These are phyloP conservation scores for Smithsoniella earleae DNA, from an alignment of 163 green algal genomes.

Conservation along the genomic window DNA sequence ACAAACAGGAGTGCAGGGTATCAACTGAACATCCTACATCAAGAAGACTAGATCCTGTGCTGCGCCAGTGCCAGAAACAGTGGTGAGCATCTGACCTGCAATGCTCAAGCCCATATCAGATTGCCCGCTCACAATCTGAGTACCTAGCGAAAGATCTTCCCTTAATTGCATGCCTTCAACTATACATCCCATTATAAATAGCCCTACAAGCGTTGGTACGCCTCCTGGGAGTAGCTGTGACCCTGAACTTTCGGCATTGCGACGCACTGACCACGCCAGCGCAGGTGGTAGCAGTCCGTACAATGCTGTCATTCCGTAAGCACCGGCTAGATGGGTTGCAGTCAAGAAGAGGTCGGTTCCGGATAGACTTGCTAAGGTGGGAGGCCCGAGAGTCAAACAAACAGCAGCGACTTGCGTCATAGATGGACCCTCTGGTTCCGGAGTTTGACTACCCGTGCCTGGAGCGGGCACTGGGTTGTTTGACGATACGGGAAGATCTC, in stretches of 20 bases:
- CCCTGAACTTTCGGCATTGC: neutral
- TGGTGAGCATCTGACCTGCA: too few relatives aligned
- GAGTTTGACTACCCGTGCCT: neutral
- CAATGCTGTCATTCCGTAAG: slow-evolving; percentile 57
- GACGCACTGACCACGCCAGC: slow-evolving; percentile 49
- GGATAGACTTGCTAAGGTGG: slow-evolving; percentile 38
- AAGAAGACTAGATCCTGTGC: too few relatives aligned
- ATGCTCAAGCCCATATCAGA: too few relatives aligned
- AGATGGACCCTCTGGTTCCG: neutral
- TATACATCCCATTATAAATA: neutral
- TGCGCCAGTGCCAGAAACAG: too few relatives aligned
- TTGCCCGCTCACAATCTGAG: too few relatives aligned
- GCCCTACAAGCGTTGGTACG: neutral
- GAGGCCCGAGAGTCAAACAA: slow-evolving; percentile 42
- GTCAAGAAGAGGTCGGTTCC: slow-evolving; percentile 50
- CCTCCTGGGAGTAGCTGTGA: neutral
- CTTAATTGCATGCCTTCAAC: slow-evolving; percentile 1
- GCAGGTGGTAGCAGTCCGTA: slow-evolving; percentile 56
- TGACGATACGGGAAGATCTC: too few relatives aligned
- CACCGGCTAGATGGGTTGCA: slow-evolving; percentile 43
- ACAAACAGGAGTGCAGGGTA: too few relatives aligned
- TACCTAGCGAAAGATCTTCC: too few relatives aligned
- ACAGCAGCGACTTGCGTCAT: slow-evolving; percentile 12
- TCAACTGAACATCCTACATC: too few relatives aligned
- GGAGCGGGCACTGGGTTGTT: neutral